A percentile compares a stretch with the other conserved stretches of the same genome.
These are phyloP conservation scores for Auricularia auricula-judae DNA, from an alignment of 768 basidiomycete species.

Conservation along the genomic window DNA sequence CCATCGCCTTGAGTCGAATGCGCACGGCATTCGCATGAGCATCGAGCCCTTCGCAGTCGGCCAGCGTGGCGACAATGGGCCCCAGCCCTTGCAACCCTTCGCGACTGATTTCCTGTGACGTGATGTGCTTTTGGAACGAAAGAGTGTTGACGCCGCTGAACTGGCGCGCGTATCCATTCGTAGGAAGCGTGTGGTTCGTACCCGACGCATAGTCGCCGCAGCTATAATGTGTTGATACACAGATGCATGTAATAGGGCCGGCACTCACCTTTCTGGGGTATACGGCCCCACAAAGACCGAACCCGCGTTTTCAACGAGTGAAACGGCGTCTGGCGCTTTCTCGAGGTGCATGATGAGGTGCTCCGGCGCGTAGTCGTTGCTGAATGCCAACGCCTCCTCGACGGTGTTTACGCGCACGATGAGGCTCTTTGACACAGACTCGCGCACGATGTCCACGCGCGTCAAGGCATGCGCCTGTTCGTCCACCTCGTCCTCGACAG, in stretches of 20 bases:
- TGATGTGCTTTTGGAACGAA: constrained; percentile 98
- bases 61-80: constrained; percentile 78
- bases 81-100: constrained; percentile 71
- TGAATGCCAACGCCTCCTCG: constrained; percentile 75
- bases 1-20: constrained; percentile 43
- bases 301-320: constrained; percentile 78
- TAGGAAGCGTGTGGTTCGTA: constrained; percentile 96
- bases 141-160: constrained; percentile 96
- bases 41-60: constrained; percentile 89
- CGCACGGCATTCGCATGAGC: constrained; percentile 96
- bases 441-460: constrained; percentile 80
- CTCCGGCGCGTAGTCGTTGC: constrained; percentile 97
- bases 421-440: constrained; percentile 83
- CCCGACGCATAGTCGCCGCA: constrained; percentile 99
- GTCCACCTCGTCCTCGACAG: constrained; percentile 79
- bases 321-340: constrained; percentile 53
- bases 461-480: constrained; percentile 76
- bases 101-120: constrained; percentile 82
- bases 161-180: constrained; percentile 92
- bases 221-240: constrained; percentile 29
- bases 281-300: constrained; percentile 93
- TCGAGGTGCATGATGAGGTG: constrained; percentile 89
- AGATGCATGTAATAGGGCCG: constrained; percentile 2
- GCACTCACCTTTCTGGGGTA: constrained; percentile 79
- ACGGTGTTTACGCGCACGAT: constrained; percentile 63